Base-by-base conservation (phyloP, 176 grass and related monocot genomes). In the Cocos nucifera region DNA sequence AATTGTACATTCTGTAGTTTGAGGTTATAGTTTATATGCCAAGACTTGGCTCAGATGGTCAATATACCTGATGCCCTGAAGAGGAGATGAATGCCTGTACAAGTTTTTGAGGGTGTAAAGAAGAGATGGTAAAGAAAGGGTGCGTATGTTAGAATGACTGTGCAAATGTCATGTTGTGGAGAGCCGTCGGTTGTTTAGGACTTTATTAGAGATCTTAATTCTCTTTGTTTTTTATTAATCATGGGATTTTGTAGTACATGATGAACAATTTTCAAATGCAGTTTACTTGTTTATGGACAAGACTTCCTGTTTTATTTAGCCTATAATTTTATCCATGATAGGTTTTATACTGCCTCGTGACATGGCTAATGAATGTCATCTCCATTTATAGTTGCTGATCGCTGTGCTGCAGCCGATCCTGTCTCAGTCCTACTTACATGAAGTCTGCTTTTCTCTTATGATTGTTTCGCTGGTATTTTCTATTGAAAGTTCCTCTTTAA, bases 1-100 rank as follows among this genome's bases (percentile, higher is more conserved):
- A 73, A 57, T 65, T 95, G 85, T 95, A 95, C 79, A 95, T 95
- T 78, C 53, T 77, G 87, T 90, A 90, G 79, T 86, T 81, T 80
- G 76, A 75, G 77, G 76, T 77, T 86, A 82, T 77, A 82, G 77
- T 65, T 19, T 61, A 65, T 67, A 20, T 59, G 20, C 27, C 49
- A 59, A 56, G 55, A 69, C 59, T 55, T 59, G 89, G 83, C 89
- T 76, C 80, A 70, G 80, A 71, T 69, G 72, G 52, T 79, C 53
- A 74, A 79, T 76, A 70, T 82, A 74, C 65, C 84, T 74, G 67
- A 71, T 88, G 84, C 75, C 53, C 84, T 67, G 72, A 64, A 59
- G 75, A 85, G 71, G 73, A 78, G 77, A 85, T 70, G 55, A 78
- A 83, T 53, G 30, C 18, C 4, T 39, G 17, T 35, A 62, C 29